Evolutionary conservation across 1,284 basidiomycete genomes (phyloP).

Genomic region (Sporisorium sorghi): DNA sequence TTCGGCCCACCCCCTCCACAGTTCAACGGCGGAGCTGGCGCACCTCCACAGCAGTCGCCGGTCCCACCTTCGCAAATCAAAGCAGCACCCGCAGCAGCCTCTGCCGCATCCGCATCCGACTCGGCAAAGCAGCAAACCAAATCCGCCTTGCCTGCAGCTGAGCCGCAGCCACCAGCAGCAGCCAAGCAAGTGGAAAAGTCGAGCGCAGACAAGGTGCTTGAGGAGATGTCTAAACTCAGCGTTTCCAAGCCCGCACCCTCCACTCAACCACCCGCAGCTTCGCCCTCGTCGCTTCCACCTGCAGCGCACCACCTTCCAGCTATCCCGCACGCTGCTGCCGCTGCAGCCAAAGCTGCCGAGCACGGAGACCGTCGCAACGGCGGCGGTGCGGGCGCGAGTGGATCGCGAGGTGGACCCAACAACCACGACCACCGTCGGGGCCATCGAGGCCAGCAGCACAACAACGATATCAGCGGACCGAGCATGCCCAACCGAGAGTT

Average conservation of each 20-base stretch:
- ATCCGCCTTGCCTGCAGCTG: constrained; percentile 22
- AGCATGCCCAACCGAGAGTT: constrained; percentile 60
- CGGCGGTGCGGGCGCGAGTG: constrained; percentile 7
- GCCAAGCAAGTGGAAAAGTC: constrained; percentile 29
- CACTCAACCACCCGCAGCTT: constrained; percentile 20
- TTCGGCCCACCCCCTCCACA: constrained; percentile 48
- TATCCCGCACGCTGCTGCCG: constrained; percentile 55
- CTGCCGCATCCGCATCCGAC: constrained; percentile 17
- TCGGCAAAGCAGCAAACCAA: constrained; percentile 5
- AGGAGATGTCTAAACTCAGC: constrained; percentile 57
- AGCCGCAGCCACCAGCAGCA: constrained; percentile 7
- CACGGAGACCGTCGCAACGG: constrained; percentile 24
- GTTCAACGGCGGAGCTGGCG: constrained; percentile 36
- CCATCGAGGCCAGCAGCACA: not conserved
- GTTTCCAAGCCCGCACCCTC: constrained; percentile 34
- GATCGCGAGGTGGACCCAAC: constrained; percentile 12
- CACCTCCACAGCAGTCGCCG: constrained; percentile 21
- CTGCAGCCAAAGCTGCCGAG: constrained; percentile 38
- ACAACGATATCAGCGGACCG: constrained; percentile 23
- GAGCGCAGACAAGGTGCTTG: constrained; percentile 52
- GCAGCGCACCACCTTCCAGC: constrained; percentile 46
- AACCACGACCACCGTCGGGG: constrained; percentile 1
- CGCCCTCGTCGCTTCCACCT: constrained; percentile 32
- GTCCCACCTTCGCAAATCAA: constrained; percentile 13
- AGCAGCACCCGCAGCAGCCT: constrained; percentile 23